Evolutionary conservation across 2,329 filamentous ascomycete genomes (phyloP).

Genomic region (Talaromyces sp.): DNA sequence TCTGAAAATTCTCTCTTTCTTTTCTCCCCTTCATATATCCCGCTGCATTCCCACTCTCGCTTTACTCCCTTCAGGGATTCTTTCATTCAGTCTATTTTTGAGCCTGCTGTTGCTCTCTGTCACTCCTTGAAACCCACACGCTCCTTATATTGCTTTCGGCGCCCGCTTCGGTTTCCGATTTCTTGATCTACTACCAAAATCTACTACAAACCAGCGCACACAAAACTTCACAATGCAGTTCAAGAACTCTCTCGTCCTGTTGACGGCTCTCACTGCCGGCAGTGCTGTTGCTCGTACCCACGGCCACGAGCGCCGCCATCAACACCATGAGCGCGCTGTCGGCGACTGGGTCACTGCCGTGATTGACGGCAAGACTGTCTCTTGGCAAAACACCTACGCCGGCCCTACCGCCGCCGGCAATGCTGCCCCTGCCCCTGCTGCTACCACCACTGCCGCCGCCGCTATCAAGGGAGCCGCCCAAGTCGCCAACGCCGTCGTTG

Average conservation of each 20-base stretch:
- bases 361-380: constrained; percentile 35
- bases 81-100: constrained; percentile 8
- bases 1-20: constrained; percentile 5
- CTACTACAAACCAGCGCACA: not conserved
- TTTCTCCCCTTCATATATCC: constrained; percentile 13
- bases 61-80: not conserved
- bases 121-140: constrained; percentile 21
- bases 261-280: constrained; percentile 39
- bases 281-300: constrained; percentile 38
- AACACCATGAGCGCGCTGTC: constrained; percentile 35
- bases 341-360: constrained; percentile 34
- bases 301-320: constrained; percentile 41
- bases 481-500: constrained; percentile 22
- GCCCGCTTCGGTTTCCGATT: constrained; percentile 1
- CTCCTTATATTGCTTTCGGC: constrained; percentile 16
- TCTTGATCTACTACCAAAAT: not conserved
- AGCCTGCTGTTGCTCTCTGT: constrained; percentile 19
- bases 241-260: constrained; percentile 38
- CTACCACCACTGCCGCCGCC: constrained; percentile 20
- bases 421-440: constrained; percentile 19
- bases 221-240: constrained; percentile 36
- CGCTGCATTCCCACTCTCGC: constrained; percentile 6
- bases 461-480: constrained; percentile 18
- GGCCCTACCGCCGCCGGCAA: constrained; percentile 24
- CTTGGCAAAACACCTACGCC: constrained; percentile 39